Evolutionary conservation across 108 stramenopile species (phyloP).

Genomic region (Aurantiochytrium sp.): DNA sequence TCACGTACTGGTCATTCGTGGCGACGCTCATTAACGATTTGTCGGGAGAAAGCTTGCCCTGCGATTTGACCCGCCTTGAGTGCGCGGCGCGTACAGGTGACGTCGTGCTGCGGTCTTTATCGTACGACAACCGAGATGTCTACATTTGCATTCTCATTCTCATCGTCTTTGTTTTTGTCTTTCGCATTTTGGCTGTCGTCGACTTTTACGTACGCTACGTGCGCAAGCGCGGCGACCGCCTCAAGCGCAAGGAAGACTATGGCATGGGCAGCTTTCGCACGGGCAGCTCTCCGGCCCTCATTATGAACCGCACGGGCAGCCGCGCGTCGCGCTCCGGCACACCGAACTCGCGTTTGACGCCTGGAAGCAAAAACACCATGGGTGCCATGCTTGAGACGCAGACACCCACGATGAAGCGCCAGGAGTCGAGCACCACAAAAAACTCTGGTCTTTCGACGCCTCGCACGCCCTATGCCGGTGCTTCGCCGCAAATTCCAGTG

Average conservation of each 20-base stretch:
- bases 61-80: background rate
- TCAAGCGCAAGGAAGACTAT: background rate
- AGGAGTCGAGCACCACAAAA: background rate
- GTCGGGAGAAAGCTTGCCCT: background rate
- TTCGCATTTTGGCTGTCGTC: background rate
- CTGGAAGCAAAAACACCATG: background rate
- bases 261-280: background rate
- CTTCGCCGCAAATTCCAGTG: too few relatives aligned
- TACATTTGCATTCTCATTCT: background rate
- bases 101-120: background rate
- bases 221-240: background rate
- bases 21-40: background rate
- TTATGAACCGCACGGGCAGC: too few relatives aligned
- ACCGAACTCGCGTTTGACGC: background rate
- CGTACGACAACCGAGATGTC: background rate
- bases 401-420: background rate
- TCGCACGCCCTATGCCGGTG: background rate
- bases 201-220: background rate
- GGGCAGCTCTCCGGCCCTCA: too few relatives aligned
- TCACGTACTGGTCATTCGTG: constrained; percentile 5
- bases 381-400: constrained; percentile 4
- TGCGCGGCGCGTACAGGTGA: background rate
- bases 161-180: background rate
- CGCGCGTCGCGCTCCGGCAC: too few relatives aligned
- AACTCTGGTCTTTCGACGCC: background rate